Base-by-base conservation (phyloP, 2,329 filamentous ascomycete species). In the Trichophyton equinum region DNA sequence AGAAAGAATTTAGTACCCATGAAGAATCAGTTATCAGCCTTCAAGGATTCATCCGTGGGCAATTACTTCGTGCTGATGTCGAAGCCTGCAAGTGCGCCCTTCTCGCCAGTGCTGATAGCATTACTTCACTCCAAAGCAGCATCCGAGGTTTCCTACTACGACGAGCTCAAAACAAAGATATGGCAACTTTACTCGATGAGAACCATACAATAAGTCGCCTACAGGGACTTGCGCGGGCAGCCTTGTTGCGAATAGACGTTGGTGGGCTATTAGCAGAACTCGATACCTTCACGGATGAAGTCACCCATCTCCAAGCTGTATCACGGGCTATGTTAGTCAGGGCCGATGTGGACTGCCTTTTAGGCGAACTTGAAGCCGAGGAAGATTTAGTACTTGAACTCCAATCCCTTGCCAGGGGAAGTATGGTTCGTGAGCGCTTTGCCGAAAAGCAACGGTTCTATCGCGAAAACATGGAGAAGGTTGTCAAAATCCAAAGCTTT, bases 401-500 rank as follows among this genome's bases (percentile, higher is more conserved):
- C 25, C 91, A 97, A 72, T 81, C 91, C 4, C 80, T 83, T 4
- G 83, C 87, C 6, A 84, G 86, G 67, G 92, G 85, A 2, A 85
- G 84, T 67, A 73, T 95, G 2, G 82, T 97, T 36, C 83, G 92
- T 38, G 80, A 78, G 13, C 81, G 80, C 18, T 97, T 95, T 68
- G 84, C 82, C 59, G 89, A 95, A 73, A 96, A 96, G 80, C 85
- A 87, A 70, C 85, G 85, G 22, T 92, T 88, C 76, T 99, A 91
- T 78, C 86, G 88, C 67, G 87, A 95, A 75, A 99, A 99, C 70
- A 99, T 99, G 94, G 85, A 96, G 69, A 97, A 95, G 75, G 94
- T 99, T 27, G 86, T 99, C 79, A 99, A 99, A 75, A 91, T 97
- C 61, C 95, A 99, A 72, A 99, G 94, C 72, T 95, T 97, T 66